Conservation (phyloP, 2,329 filamentous ascomycete species). For the Aureobasidium sp. region DNA sequence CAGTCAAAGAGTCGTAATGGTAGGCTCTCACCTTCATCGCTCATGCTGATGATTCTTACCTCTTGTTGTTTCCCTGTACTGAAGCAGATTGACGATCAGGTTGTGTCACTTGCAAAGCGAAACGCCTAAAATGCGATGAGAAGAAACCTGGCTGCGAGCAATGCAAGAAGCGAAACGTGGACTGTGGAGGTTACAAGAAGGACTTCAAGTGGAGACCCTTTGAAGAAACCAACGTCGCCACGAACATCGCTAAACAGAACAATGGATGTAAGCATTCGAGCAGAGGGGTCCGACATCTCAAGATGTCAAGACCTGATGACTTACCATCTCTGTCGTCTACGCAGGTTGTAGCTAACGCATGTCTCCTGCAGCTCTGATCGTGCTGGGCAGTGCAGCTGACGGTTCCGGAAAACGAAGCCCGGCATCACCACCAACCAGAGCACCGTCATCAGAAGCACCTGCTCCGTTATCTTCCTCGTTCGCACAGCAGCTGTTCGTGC, state of each 20-base stretch:
- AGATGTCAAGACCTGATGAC: background rate
- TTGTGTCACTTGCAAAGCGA: conserved; percentile 66
- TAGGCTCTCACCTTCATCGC: conserved; percentile 32
- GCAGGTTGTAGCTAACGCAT: background rate
- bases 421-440: background rate
- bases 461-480: conserved; percentile 1
- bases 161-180: conserved; percentile 57
- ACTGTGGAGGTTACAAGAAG: conserved; percentile 66
- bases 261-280: conserved; percentile 33
- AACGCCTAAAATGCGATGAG: conserved; percentile 68
- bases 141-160: conserved; percentile 61
- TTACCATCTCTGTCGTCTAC: background rate
- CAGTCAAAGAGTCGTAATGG: conserved; percentile 71
- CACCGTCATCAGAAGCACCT: background rate
- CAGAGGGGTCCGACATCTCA: no score
- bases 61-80: background rate
- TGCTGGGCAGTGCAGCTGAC: background rate
- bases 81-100: conserved; percentile 39
- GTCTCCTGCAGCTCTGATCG: background rate
- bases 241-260: conserved; percentile 41
- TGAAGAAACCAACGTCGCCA: conserved; percentile 53
- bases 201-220: conserved; percentile 70
- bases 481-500: conserved; percentile 6
- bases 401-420: background rate
- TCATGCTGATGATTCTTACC: background rate